These are phyloP conservation scores for Eremomyces bilateralis DNA, from an alignment of 495 filamentous ascomycete genomes.

Conservation along the genomic window DNA sequence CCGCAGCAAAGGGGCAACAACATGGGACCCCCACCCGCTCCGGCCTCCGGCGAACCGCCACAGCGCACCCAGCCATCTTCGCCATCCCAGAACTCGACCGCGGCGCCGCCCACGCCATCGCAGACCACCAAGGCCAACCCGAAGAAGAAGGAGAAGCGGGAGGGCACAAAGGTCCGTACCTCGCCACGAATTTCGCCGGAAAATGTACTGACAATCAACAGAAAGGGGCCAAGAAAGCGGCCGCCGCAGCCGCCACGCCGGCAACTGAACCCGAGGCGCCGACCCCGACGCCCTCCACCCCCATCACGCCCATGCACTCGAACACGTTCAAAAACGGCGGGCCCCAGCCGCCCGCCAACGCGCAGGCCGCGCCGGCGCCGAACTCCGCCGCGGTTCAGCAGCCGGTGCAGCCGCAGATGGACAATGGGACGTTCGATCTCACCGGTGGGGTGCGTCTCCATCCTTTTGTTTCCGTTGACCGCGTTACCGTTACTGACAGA, in stretches of 20 bases:
- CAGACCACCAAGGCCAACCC: constrained; percentile 56
- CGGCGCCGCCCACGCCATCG: constrained; percentile 75
- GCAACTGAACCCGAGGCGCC: constrained; percentile 55
- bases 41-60: constrained; percentile 35
- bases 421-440: no score
- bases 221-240: constrained; percentile 50
- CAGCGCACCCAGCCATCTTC: constrained; percentile 52
- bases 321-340: constrained; percentile 34
- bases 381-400: no score
- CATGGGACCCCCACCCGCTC: constrained; percentile 83
- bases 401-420: background rate
- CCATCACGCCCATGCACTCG: constrained; percentile 62
- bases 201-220: constrained; percentile 18
- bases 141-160: constrained; percentile 78
- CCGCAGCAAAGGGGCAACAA: constrained; percentile 43
- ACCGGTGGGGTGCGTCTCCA: no score
- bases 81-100: constrained; percentile 49
- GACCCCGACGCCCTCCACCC: constrained; percentile 61
- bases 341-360: constrained; percentile 7
- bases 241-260: constrained; percentile 46
- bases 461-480: no score
- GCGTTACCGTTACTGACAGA: no score
- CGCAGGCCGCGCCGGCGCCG: background rate
- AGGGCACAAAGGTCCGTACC: constrained; percentile 31
- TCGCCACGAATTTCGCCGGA: constrained; percentile 11